These are phyloP conservation scores for Torrubiellomyces zombiae DNA, from an alignment of 2,329 filamentous ascomycete genomes.

Conservation along the genomic window DNA sequence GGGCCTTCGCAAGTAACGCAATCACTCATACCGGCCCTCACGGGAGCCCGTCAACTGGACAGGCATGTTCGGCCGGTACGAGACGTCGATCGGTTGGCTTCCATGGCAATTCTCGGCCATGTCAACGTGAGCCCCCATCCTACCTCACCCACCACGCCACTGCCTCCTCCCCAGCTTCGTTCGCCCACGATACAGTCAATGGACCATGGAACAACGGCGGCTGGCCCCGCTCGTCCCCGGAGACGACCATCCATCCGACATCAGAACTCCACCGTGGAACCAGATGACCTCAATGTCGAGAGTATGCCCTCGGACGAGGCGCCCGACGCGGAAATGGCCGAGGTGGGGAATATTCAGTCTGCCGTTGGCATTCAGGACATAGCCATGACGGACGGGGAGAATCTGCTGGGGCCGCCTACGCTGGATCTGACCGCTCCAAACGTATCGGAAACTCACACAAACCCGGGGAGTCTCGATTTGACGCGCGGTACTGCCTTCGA, in stretches of 20 bases:
- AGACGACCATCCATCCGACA: conserved; percentile 77
- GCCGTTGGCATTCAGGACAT: conserved; percentile 76
- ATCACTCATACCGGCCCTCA: no score
- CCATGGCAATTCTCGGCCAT: conserved; percentile 57
- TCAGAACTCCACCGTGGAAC: conserved; percentile 77
- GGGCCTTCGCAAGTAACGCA: no score
- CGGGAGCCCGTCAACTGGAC: no score
- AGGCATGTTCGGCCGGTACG: conserved; percentile 67
- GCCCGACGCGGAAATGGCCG: conserved; percentile 61
- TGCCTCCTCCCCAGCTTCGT: conserved; percentile 44
- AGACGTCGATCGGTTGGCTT: conserved; percentile 67
- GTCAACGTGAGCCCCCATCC: conserved; percentile 70
- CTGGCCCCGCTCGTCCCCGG: conserved; percentile 37
- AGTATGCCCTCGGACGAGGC: conserved; percentile 67
- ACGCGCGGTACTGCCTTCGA: conserved; percentile 73
- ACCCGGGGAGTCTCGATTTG: conserved; percentile 85
- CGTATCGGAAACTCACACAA: conserved; percentile 62
- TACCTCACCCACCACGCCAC: conserved; percentile 74
- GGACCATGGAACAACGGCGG: conserved; percentile 28
- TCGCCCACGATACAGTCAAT: conserved; percentile 37
- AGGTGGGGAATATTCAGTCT: conserved; percentile 62
- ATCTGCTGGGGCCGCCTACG: conserved; percentile 58
- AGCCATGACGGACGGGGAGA: conserved; percentile 61
- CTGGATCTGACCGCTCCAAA: conserved; percentile 63
- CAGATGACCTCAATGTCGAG: conserved; percentile 73